A percentile compares a stretch with the other conserved stretches of the same genome.
Conservation (phyloP, 352 stramenopile species). For the Phytophthora foliorum region DNA sequence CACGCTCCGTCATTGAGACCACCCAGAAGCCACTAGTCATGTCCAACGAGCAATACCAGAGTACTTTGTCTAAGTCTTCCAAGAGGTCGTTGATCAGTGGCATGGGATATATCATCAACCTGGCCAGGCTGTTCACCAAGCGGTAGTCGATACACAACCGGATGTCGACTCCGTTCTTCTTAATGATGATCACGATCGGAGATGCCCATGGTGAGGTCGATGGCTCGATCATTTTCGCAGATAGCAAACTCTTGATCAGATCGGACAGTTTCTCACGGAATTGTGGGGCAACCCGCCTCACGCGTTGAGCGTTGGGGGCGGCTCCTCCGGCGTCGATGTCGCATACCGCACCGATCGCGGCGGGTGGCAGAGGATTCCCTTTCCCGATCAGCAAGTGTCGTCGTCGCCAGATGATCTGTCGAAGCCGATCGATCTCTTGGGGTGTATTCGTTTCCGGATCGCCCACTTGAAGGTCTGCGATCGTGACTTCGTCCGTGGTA, state of each 20-base stretch:
- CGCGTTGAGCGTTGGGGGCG: background rate
- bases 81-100: no score
- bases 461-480: background rate
- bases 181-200: slow-evolving; percentile 4
- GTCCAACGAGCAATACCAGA: background rate
- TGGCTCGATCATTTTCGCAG: background rate
- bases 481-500: background rate
- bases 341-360: background rate
- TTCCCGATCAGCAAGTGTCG: background rate
- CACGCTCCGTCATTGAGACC: background rate
- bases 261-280: background rate
- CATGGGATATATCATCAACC: background rate
- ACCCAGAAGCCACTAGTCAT: background rate
- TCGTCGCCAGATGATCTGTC: background rate
- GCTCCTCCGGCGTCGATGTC: background rate
- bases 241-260: background rate
- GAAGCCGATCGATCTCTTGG: background rate
- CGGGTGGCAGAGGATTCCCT: background rate
- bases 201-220: slow-evolving; percentile 1
- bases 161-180: background rate
- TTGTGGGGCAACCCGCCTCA: background rate
- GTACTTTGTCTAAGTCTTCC: background rate
- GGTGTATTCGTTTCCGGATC: background rate
- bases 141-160: background rate
- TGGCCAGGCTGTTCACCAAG: background rate